Base-by-base conservation (phyloP, 352 stramenopile genomes). In the Globisporangium viniferum region DNA sequence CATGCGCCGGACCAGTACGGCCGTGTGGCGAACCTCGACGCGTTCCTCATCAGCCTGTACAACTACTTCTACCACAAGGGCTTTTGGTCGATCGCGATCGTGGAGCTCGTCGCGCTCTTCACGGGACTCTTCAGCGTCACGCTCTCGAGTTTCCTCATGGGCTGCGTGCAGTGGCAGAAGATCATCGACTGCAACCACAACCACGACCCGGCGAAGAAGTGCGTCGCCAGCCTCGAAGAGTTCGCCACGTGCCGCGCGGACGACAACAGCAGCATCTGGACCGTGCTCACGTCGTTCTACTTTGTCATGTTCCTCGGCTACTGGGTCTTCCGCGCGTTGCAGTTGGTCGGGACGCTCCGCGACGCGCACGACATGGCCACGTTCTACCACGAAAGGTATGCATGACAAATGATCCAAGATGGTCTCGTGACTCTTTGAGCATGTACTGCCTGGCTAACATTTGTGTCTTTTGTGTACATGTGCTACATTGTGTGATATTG, bases 41-140 rank as follows among this genome's bases (percentile, higher is more conserved):
- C 80, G 29, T 98, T 98, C 69, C 88, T 98, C 58, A 95, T 91
- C 67, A 90, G 79, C 49, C 76, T 98, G 74, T 98, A 98, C 87
- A 94, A 94, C 62, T 98, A 98, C 81, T 98, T 97, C 73, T 92
- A 96, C 70, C 87, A 97, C 75, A 95, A 96, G 71, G 95, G 95
- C n/a, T 92, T 98, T 60, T 90, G 86, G 75, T 86, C 78, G 60
- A 98, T 97, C 64, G 73, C 95, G 5, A 81, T 90, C 8, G 80
- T 95, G 15, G 93, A 98, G 66, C 69, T 98, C 39, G 92, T 97
- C 35, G 90, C 97, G 71, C 68, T 99, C 3, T 41, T 92, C 18
- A 98, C 97, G 14, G 83, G 99, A 12, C 85, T 98, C 4, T 99
- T 99, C 73, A 99, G 95, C 67, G 86, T 99, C 27, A 81, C 89